Conservation (phyloP, 2,329 filamentous ascomycete genomes). For the Alternaria hordeiaustralica region DNA sequence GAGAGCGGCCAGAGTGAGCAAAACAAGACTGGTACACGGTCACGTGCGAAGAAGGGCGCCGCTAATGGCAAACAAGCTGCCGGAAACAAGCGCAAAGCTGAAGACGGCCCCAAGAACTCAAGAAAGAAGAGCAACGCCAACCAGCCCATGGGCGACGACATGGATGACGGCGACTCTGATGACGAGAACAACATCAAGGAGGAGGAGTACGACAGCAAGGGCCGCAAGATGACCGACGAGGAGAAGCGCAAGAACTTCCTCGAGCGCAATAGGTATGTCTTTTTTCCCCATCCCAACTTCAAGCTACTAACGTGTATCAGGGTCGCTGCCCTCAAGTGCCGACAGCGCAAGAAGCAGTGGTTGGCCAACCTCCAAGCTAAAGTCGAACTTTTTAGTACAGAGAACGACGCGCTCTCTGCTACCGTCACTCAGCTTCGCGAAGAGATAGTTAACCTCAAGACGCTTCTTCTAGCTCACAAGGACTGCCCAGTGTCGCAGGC, state of each 20-base stretch:
- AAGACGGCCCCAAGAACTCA: slow-evolving; percentile 72
- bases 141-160: slow-evolving; percentile 58
- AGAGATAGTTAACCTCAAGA: slow-evolving; percentile 95
- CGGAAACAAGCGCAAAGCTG: slow-evolving; percentile 72
- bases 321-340: slow-evolving; percentile 94
- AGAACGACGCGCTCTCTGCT: slow-evolving; percentile 85
- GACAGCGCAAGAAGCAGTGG: slow-evolving; percentile 99
- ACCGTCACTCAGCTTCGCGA: slow-evolving; percentile 87
- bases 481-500: slow-evolving; percentile 92
- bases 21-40: slow-evolving; percentile 62
- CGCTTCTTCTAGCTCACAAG: slow-evolving; percentile 89
- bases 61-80: slow-evolving; percentile 45
- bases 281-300: slow-evolving; percentile 12
- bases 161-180: slow-evolving; percentile 53
- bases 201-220: slow-evolving; percentile 56
- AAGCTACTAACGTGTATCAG: slow-evolving; percentile 57
- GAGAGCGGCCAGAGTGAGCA: slow-evolving; percentile 72
- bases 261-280: slow-evolving; percentile 85
- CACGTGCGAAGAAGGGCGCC: slow-evolving; percentile 46
- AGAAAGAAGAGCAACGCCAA: slow-evolving; percentile 69
- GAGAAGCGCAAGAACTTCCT: slow-evolving; percentile 99
- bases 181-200: slow-evolving; percentile 49
- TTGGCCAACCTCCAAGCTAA: slow-evolving; percentile 92
- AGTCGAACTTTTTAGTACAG: slow-evolving; percentile 88
- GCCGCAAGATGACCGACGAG: slow-evolving; percentile 94